Conservation (phyloP, 768 basidiomycete species). For the Mycena filopes region DNA sequence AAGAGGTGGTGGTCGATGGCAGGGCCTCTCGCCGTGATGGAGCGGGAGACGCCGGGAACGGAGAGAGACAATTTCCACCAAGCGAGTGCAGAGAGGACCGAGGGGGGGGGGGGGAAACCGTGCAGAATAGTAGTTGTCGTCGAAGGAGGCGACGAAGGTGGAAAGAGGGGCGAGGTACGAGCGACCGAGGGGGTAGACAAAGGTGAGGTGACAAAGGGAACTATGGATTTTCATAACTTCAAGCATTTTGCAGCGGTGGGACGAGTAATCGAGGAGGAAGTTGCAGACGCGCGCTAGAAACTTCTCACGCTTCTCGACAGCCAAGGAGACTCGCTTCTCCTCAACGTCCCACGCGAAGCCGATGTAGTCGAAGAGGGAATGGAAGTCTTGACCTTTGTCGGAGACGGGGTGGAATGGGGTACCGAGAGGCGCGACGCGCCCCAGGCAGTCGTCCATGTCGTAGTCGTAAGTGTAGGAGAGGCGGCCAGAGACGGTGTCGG, state of each 20-base stretch:
- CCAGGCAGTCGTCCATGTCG: neutral
- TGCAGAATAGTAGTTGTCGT: neutral
- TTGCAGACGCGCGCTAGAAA: conserved; percentile 19
- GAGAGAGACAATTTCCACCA: conserved; percentile 6
- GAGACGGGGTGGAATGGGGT: conserved; percentile 3
- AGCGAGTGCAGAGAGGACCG: neutral
- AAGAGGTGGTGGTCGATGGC: neutral
- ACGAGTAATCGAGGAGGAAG: neutral
- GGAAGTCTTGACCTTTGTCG: neutral
- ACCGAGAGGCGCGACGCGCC: neutral
- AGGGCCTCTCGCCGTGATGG: neutral
- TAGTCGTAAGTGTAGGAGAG: neutral
- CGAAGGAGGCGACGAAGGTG: neutral
- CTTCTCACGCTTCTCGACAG: conserved; percentile 24
- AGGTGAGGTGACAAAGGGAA: conserved; percentile 13
- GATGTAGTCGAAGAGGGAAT: no score
- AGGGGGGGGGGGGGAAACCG: neutral
- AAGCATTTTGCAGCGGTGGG: neutral
- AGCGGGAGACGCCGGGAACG: neutral
- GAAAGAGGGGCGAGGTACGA: conserved; percentile 13
- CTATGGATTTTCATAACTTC: conserved; percentile 11
- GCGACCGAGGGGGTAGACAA: neutral
- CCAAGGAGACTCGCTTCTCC: neutral
- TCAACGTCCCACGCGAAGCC: neutral
- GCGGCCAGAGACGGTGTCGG: no score